phyloP scores from a whole-genome alignment of 768 basidiomycete genomes.

The Suillus weaverae region DNA sequence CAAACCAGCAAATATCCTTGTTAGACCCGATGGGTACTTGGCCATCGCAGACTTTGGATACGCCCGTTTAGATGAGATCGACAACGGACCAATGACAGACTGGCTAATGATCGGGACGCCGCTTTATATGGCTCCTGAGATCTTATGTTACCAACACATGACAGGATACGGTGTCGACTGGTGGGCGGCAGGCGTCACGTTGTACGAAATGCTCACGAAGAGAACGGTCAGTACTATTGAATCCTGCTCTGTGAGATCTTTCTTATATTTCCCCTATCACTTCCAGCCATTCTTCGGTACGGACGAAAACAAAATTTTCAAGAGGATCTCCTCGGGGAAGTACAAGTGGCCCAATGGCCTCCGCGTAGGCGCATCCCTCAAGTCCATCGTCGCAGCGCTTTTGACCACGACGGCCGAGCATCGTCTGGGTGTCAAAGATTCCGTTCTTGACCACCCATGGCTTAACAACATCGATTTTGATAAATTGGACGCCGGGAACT shows the following conservation, averaged over 20 bases:
- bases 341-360: slow-evolving; percentile 41
- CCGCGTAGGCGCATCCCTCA: slow-evolving; percentile 40
- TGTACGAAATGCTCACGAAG: slow-evolving; percentile 54
- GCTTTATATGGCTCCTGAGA: slow-evolving; percentile 53
- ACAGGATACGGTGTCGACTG: slow-evolving; percentile 46
- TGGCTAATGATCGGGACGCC: slow-evolving; percentile 47
- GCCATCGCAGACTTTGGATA: slow-evolving; percentile 53
- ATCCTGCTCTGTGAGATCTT: neutral
- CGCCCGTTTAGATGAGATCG: slow-evolving; percentile 23
- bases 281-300: slow-evolving; percentile 16
- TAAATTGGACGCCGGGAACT: slow-evolving; percentile 42
- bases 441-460: slow-evolving; percentile 46
- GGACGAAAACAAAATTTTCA: slow-evolving; percentile 26
- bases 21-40: slow-evolving; percentile 58
- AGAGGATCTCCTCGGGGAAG: slow-evolving; percentile 24
- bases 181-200: slow-evolving; percentile 51
- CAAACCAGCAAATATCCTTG: slow-evolving; percentile 58
- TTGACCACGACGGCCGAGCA: slow-evolving; percentile 30
- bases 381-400: slow-evolving; percentile 43
- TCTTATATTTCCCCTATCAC: neutral
- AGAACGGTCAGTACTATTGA: slow-evolving; percentile 28
- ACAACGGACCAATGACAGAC: slow-evolving; percentile 14
- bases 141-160: slow-evolving; percentile 22
- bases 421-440: slow-evolving; percentile 41
- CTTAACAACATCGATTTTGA: slow-evolving; percentile 47